Conservation (phyloP, 2,329 filamentous ascomycete species). For the Aspergillus tamarii region DNA sequence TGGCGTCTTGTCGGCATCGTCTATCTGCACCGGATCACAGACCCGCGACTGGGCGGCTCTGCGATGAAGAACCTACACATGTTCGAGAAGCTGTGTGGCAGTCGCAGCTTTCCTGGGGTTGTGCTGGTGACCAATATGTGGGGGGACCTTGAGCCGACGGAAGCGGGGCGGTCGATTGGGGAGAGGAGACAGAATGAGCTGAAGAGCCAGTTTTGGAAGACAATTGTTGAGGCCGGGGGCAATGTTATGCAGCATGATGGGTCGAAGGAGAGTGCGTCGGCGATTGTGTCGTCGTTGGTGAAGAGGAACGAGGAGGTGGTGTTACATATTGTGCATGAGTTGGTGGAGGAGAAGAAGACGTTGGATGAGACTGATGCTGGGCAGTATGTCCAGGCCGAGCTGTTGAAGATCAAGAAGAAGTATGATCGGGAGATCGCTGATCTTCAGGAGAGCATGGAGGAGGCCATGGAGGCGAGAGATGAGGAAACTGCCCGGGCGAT, state of each 20-base stretch:
- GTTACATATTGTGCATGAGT: not conserved
- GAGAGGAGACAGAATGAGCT: not conserved
- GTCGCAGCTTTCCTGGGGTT: not conserved
- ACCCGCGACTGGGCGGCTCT: not conserved
- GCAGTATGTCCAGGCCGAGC: not conserved
- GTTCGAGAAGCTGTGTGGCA: conserved; percentile 9
- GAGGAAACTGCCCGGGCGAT: not conserved
- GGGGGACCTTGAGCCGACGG: not conserved
- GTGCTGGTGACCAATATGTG: conserved; percentile 5
- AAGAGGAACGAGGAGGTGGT: not conserved
- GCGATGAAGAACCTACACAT: conserved; percentile 1
- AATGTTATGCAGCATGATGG: not conserved
- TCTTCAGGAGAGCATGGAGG: not conserved
- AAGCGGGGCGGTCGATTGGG: not conserved
- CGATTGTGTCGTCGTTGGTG: not conserved
- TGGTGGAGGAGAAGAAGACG: conserved; percentile 8
- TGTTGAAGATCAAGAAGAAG: not conserved
- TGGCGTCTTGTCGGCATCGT: not conserved
- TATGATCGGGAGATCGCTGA: not conserved
- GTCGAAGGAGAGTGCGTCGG: not conserved
- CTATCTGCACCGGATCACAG: conserved; percentile 9
- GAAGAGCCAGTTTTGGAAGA: not conserved
- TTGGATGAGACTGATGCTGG: conserved; percentile 14
- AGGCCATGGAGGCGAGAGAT: not conserved
- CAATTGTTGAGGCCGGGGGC: not conserved